phyloP scores from a whole-genome alignment of 2,329 filamentous ascomycete species.

The Beauveria pseudobassiana region DNA sequence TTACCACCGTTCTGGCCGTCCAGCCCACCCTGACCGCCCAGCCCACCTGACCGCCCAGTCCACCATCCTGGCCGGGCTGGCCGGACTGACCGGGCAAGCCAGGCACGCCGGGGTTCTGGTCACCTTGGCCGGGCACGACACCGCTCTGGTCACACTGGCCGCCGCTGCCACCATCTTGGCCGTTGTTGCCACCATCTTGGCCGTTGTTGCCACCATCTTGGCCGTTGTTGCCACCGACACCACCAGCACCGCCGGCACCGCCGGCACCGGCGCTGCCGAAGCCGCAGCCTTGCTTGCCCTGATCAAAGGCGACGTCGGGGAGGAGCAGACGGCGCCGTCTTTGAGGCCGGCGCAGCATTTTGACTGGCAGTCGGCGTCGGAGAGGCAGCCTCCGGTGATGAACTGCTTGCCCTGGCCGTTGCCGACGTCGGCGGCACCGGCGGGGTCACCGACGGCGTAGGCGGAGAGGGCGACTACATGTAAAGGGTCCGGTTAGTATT shows the following conservation, averaged over 20 bases:
- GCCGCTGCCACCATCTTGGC: neutral
- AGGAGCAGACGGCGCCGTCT: conserved; percentile 23
- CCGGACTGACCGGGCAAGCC: too few relatives aligned
- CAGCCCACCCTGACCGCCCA: too few relatives aligned
- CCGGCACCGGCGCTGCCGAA: conserved; percentile 14
- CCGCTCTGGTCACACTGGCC: too few relatives aligned
- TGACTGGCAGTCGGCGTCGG: conserved; percentile 22
- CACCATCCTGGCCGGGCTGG: too few relatives aligned
- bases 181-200: neutral
- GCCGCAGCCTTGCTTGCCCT: conserved; percentile 27
- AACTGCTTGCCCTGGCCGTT: conserved; percentile 20
- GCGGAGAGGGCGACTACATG: conserved; percentile 10
- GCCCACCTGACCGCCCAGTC: too few relatives aligned
- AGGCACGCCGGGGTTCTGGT: too few relatives aligned
- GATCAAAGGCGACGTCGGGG: conserved; percentile 18
- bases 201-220: neutral
- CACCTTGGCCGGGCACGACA: too few relatives aligned
- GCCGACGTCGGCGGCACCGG: conserved; percentile 19
- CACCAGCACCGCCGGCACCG: neutral
- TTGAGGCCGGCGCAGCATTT: conserved; percentile 22
- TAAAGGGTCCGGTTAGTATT: neutral
- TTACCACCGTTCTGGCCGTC: too few relatives aligned
- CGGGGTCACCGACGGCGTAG: conserved; percentile 15
- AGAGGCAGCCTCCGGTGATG: conserved; percentile 21
- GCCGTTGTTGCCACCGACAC: neutral